Percentiles rank a stretch among this genome's conserved stretches.
These are phyloP conservation scores for Fusarium dlaminii DNA, from an alignment of 2,329 filamentous ascomycete genomes.

Conservation along the genomic window DNA sequence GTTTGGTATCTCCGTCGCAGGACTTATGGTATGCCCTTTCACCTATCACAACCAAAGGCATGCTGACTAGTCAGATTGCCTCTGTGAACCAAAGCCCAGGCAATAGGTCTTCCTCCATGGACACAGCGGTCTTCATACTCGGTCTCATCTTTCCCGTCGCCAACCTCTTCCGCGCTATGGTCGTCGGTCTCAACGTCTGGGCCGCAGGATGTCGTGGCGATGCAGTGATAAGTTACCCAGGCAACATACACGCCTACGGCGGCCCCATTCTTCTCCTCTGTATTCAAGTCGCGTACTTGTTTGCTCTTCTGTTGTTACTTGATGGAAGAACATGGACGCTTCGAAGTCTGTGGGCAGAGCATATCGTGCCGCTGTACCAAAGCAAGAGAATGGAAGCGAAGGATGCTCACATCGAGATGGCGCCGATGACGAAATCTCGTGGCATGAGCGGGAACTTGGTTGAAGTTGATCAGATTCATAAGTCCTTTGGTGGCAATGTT, in stretches of 20 bases:
- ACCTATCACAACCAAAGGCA: rapidly evolving
- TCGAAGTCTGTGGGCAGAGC: background rate
- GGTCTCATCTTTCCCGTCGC: background rate
- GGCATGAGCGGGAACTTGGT: background rate
- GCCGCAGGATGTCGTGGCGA: background rate
- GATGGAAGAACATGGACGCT: background rate
- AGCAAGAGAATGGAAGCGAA: rapidly evolving
- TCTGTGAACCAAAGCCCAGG: background rate
- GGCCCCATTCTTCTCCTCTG: background rate
- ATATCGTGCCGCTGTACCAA: background rate
- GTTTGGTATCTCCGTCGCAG: background rate
- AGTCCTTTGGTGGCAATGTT: background rate
- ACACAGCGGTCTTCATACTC: background rate
- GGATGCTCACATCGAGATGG: background rate
- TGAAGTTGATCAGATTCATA: background rate
- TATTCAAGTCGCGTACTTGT: background rate
- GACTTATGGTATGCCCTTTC: background rate
- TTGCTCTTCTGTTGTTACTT: background rate
- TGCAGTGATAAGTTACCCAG: background rate
- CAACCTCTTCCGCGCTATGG: slow-evolving; percentile 1
- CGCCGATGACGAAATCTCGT: background rate
- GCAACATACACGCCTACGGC: background rate
- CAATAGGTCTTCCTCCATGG: background rate
- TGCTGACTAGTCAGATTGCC: background rate
- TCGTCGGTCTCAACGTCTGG: background rate